A percentile compares a stretch with the other conserved stretches of the same genome.
Conservation (phyloP, 352 stramenopile species). For the Globisporangium splendens region DNA sequence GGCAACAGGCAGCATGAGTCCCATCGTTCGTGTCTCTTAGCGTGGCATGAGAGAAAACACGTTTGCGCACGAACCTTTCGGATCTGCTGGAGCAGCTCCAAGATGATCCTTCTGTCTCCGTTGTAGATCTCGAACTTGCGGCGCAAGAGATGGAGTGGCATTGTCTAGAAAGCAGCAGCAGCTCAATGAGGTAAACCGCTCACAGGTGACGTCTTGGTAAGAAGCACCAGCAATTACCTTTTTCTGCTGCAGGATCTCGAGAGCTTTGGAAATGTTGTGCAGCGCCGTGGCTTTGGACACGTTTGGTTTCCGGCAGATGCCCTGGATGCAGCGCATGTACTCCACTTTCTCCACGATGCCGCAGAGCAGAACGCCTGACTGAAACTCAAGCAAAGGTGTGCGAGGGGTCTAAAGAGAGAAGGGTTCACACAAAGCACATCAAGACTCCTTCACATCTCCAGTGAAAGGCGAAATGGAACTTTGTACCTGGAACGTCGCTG, state of each 20-base stretch:
- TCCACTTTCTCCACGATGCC: constrained; percentile 68
- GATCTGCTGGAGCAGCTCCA: constrained; percentile 44
- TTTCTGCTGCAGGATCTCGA: constrained; percentile 56
- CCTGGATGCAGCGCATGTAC: constrained; percentile 58
- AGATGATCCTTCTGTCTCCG: constrained; percentile 27
- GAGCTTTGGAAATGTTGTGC: constrained; percentile 71
- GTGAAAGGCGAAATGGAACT: not conserved
- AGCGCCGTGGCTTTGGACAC: constrained; percentile 51
- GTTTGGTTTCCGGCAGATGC: constrained; percentile 28
- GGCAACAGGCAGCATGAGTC: too few species aligned
- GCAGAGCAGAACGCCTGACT: constrained; percentile 58
- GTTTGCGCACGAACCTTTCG: constrained; percentile 22
- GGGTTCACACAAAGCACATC: not conserved
- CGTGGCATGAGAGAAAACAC: not conserved
- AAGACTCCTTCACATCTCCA: too few species aligned
- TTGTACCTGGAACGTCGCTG: constrained; percentile 31
- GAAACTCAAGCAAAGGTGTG: constrained; percentile 38
- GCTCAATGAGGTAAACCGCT: not conserved
- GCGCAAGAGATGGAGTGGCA: constrained; percentile 46
- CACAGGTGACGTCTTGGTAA: too few species aligned
- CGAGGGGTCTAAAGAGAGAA: constrained; percentile 19
- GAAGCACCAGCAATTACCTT: constrained; percentile 37
- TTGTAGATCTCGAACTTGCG: constrained; percentile 35
- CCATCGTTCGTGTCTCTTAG: too few species aligned
- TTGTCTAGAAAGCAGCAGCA: constrained; percentile 24